phyloP scores from a whole-genome alignment of 1,139 yeast genomes.

The Debaryomyces sp. region DNA sequence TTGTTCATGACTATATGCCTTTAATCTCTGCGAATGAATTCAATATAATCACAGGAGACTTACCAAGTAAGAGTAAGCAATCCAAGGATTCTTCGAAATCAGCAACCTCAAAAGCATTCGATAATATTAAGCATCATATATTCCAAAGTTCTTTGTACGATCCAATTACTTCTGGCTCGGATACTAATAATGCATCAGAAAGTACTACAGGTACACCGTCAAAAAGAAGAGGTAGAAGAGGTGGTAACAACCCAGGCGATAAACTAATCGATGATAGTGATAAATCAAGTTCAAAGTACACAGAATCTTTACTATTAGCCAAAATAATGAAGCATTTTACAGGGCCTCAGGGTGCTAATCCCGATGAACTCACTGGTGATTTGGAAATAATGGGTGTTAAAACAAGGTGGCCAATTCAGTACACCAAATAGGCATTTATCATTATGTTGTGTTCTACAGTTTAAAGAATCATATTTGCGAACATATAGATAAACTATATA shows the following conservation, averaged over 20 bases:
- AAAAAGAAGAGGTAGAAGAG: conserved; percentile 27
- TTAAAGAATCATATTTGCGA: neutral
- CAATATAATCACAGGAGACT: conserved; percentile 43
- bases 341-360: conserved; percentile 42
- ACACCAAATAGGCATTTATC: conserved; percentile 1
- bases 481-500: conserved; percentile 3
- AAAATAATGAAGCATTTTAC: conserved; percentile 48
- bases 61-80: conserved; percentile 29
- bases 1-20: conserved; percentile 50
- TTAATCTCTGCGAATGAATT: conserved; percentile 41
- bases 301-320: conserved; percentile 45
- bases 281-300: conserved; percentile 27
- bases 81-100: conserved; percentile 21
- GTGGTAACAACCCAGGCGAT: conserved; percentile 9
- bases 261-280: conserved; percentile 16
- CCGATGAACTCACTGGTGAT: conserved; percentile 40
- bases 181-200: conserved; percentile 33
- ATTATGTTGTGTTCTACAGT: neutral
- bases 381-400: conserved; percentile 40
- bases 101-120: conserved; percentile 8
- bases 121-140: conserved; percentile 39
- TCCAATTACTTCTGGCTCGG: conserved; percentile 45
- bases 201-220: conserved; percentile 17
- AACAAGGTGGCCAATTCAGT: conserved; percentile 38
- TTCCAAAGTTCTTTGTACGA: conserved; percentile 47